Evolutionary conservation across 2,329 filamentous ascomycete genomes (phyloP).

Genomic region (Fusarium euwallaceae): DNA sequence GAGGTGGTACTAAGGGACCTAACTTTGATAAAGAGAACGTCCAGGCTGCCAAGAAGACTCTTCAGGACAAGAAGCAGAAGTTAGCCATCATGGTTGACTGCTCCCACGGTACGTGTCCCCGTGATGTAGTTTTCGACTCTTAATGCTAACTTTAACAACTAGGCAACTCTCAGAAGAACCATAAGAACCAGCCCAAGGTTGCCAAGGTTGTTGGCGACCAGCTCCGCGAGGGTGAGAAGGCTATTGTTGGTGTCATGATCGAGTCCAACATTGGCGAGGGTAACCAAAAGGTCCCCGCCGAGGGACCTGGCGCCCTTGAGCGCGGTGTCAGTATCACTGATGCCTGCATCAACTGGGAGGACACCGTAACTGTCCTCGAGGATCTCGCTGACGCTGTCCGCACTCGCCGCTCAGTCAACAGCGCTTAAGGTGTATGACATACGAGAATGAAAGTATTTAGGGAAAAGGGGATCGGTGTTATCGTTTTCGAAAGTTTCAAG

Average conservation of each 20-base stretch:
- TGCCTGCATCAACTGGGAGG: slow-evolving; percentile 95
- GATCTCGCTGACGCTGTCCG: slow-evolving; percentile 88
- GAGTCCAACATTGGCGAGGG: slow-evolving; percentile 96
- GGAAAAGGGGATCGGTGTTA: slow-evolving; percentile 15
- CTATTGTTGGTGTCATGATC: slow-evolving; percentile 97
- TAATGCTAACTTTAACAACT: slow-evolving; percentile 7
- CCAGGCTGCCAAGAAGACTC: slow-evolving; percentile 79
- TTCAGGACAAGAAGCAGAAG: slow-evolving; percentile 86
- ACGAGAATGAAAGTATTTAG: slow-evolving; percentile 11
- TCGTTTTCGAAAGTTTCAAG: slow-evolving; percentile 18
- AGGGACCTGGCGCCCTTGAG: slow-evolving; percentile 83
- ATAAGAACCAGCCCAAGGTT: slow-evolving; percentile 96
- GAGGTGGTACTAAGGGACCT: slow-evolving; percentile 90
- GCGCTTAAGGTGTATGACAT: slow-evolving; percentile 45
- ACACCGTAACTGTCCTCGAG: slow-evolving; percentile 84
- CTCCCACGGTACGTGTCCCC: slow-evolving; percentile 80
- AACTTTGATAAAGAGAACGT: slow-evolving; percentile 94
- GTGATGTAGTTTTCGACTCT: slow-evolving; percentile 65
- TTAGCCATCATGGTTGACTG: slow-evolving; percentile 98
- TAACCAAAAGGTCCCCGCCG: slow-evolving; percentile 87
- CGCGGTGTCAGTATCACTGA: slow-evolving; percentile 96
- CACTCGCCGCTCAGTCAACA: slow-evolving; percentile 72
- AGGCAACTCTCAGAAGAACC: slow-evolving; percentile 98
- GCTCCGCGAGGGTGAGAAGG: slow-evolving; percentile 86
- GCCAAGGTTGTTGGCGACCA: slow-evolving; percentile 86